Evolutionary conservation across 371 early-diverging fungal species (phyloP), one percentile per base, ranked within the genome.

Genomic region (Mortierella sp.): DNA sequence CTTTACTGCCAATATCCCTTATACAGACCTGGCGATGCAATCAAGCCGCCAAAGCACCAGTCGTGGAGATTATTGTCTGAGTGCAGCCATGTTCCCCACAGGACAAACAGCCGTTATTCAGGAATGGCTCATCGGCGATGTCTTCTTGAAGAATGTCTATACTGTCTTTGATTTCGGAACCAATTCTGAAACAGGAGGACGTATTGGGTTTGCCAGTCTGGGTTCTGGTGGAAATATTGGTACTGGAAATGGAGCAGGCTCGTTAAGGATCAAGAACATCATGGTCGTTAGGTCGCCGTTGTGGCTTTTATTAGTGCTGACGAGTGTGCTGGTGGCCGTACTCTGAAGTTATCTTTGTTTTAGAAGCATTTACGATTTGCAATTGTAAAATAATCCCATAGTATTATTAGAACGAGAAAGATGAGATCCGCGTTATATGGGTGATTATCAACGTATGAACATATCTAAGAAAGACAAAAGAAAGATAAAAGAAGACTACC

Each of bases 151-250:
- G 54, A 69, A 65, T n/a, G 70, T 70, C 0, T 76, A 70, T 42
- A 49, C 65, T 1, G 62, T 76, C 32, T 76, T 64, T 61, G 78
- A 76, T 26, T 76, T 76, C 34, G 60, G 51, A 28, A 62, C 54
- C 32, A 63, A 59, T 58, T 60, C 64, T 17, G 50, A 41, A 6
- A 47, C 28, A 0, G 60, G 56, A 9, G 78, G 78, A 26, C 31
- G 64, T 19, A 64, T 73, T 21, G 75, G 75, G 14, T 68, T 73
- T n/a, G 75, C 75, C 5, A 11, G 52, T 12, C 61, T 72, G n/a
- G 12, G 30, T 6, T 26, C 26, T 12, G 4, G 37, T 2, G 50
- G 41, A 4, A 43, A n/a, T 9, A 31, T 31, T 30, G 55, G 50
- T 50, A 15, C 15, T 43, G 42, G 39, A n/a, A n/a, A n/a, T n/a